Evolutionary conservation across 495 filamentous ascomycete genomes (phyloP), one percentile per base, ranked within the genome.

Genomic region (Trypethelium eluteriae): DNA sequence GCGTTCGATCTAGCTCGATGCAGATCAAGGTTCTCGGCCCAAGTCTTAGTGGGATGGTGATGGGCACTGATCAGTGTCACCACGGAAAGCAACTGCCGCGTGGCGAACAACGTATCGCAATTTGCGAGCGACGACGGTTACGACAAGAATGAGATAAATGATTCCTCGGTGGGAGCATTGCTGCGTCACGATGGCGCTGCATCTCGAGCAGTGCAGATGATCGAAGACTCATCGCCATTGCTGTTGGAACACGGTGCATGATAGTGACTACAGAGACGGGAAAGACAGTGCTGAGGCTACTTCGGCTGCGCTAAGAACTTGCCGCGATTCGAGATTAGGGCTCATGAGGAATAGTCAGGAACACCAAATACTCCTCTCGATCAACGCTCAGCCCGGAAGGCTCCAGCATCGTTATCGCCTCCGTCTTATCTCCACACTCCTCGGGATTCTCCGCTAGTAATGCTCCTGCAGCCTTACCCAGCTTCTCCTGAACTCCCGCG

Each of bases 21-120:
- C 18, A 59, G 53, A 59, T 2, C 25, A 59, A 59, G 53, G 53
- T 59, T 59, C 18, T 34, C 53, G 53, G 53, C 25, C 32, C 11
- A 59, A 35, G n/a, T 59, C 5, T 18, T 59, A 59, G 53, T 36
- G 53, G 53, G 25, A 10, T 59, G 4, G 53, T 35, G 53, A 59
- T 59, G 53, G 49, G 53, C 53, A 59, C 5, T 14, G 53, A 36
- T 59, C 53, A 59, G 25, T 59, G 53, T 59, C 53, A 59, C 53
- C 32, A 59, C 53, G 53, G 53, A 5, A 59, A 59, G 53, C 53
- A 59, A 36, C 18, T 59, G 53, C 53, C 53, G 53, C 53, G 53
- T 59, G 53, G 53, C 53, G 36, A 59, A 10, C 25, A 32, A 59
- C 53, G 53, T 7, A 36, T 34, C 53, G 7, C 36, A 36, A 59